Conservation (phyloP, 1,284 basidiomycete genomes). For the Mycena sp. region DNA sequence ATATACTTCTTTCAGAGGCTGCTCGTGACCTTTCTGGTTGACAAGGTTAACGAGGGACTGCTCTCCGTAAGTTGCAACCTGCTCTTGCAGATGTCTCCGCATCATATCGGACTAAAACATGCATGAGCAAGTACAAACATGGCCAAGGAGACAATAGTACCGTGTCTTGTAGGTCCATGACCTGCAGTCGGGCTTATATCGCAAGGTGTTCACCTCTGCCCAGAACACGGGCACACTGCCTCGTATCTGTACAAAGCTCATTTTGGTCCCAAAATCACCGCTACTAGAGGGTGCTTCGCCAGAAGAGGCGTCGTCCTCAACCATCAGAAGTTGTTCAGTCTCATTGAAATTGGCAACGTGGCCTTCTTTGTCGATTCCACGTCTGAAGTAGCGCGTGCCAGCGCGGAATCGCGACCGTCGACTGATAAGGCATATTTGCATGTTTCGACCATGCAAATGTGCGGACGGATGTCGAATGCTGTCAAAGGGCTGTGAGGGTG, state of each 20-base stretch:
- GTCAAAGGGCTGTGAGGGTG: conserved; percentile 22
- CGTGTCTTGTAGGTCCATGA: conserved; percentile 93
- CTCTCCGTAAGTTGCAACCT: conserved; percentile 82
- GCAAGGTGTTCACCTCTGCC: conserved; percentile 96
- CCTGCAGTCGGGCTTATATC: conserved; percentile 97
- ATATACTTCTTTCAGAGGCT: conserved; percentile 96
- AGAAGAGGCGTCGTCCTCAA: conserved; percentile 64
- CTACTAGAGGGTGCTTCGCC: conserved; percentile 49
- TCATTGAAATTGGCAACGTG: conserved; percentile 94
- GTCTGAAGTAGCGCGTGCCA: conserved; percentile 96
- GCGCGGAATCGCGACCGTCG: conserved; percentile 94
- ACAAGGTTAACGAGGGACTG: conserved; percentile 92
- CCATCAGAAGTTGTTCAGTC: conserved; percentile 91
- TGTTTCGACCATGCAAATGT: conserved; percentile 80
- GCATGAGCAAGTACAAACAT: conserved; percentile 13
- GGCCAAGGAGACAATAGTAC: conserved; percentile 50
- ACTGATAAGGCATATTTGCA: conserved; percentile 91
- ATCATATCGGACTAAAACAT: conserved; percentile 74
- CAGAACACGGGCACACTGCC: conserved; percentile 96
- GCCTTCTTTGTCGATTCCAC: conserved; percentile 89
- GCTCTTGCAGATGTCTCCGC: conserved; percentile 80
- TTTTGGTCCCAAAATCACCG: conserved; percentile 65
- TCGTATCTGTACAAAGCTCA: conserved; percentile 93
- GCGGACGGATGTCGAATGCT: conserved; percentile 92
- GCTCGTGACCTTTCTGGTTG: conserved; percentile 95